Base-by-base conservation (phyloP, 192 early-diverging fungal genomes). In the Powellomyces hirtus region DNA sequence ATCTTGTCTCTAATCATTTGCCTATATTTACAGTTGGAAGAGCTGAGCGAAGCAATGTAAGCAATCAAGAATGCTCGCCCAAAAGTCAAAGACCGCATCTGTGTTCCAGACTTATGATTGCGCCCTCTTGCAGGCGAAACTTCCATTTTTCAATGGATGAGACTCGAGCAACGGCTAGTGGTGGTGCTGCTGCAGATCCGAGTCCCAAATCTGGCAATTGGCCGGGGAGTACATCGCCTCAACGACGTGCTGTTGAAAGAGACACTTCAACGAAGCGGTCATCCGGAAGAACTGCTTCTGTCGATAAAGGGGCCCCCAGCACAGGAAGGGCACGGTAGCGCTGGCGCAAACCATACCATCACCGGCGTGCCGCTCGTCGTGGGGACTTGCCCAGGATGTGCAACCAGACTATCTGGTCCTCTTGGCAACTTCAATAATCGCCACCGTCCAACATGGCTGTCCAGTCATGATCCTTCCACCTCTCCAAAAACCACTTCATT, bases 381-480 rank as follows among this genome's bases (percentile, higher is more conserved):
- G n/a, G n/a, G n/a, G n/a, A n/a, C n/a, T n/a, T n/a, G n/a, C n/a
- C n/a, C n/a, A n/a, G n/a, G n/a, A n/a, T n/a, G n/a, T n/a, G n/a
- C n/a, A n/a, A n/a, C n/a, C n/a, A n/a, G n/a, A n/a, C n/a, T n/a
- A n/a, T n/a, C n/a, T n/a, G n/a, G n/a, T n/a, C n/a, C n/a, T n/a
- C 40, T 42, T 42, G n/a, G 40, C 40, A 13, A n/a, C 40, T 53
- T 51, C 50, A 70, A 33, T 70, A 70, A n/a, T 29, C 62, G 2
- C 61, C 70, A 16, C 62, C 70, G 24, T 86, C 81, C 55, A 91
- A 72, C 49, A 83, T 78, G 26, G 72, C 72, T 13, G 94, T 96
- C 94, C 94, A 96, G 81, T 96, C 93, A 79, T 83, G 91, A 36
- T 78, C 74, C 37, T 84, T 77, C 93, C 93, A 96, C 18, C 73